phyloP scores from a whole-genome alignment of 768 basidiomycete genomes.

The Panaeolus cyanescens region DNA sequence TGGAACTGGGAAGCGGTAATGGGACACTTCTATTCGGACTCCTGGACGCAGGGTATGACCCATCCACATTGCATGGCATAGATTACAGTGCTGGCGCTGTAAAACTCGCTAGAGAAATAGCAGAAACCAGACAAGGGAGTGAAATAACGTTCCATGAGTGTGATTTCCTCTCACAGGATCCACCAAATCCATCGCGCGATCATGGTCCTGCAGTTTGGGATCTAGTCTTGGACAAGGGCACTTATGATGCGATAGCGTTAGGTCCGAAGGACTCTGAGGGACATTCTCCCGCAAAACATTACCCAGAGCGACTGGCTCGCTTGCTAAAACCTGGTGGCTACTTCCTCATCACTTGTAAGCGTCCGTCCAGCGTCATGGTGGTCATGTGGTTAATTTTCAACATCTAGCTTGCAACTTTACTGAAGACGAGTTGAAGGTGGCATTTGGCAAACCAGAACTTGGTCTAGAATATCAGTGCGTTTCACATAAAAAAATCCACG shows the following conservation, averaged over 20 bases:
- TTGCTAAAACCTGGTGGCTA: conserved; percentile 66
- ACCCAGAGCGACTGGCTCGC: conserved; percentile 56
- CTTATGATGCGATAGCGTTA: conserved; percentile 83
- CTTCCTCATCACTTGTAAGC: conserved; percentile 82
- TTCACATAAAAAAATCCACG: neutral
- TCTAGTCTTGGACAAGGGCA: conserved; percentile 84
- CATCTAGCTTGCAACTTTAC: conserved; percentile 81
- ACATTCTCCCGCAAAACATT: conserved; percentile 51
- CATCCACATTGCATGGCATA: conserved; percentile 57
- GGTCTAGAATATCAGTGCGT: conserved; percentile 68
- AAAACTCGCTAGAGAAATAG: conserved; percentile 60
- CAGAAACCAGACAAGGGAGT: conserved; percentile 39
- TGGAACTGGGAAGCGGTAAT: conserved; percentile 84
- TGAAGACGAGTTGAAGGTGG: conserved; percentile 65
- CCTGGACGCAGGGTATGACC: conserved; percentile 63
- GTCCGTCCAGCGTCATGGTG: neutral
- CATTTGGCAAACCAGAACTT: conserved; percentile 49
- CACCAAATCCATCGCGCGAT: conserved; percentile 30
- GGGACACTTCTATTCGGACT: conserved; percentile 76
- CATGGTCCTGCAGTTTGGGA: conserved; percentile 55
- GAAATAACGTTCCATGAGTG: conserved; percentile 58
- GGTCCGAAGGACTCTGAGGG: conserved; percentile 60
- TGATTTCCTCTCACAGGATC: conserved; percentile 65
- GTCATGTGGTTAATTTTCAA: neutral
- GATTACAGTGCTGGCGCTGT: conserved; percentile 81